A percentile compares a stretch with the other conserved stretches of the same genome.
Evolutionary conservation across 768 basidiomycete genomes (phyloP).

Genomic region (Megacollybia marginata): DNA sequence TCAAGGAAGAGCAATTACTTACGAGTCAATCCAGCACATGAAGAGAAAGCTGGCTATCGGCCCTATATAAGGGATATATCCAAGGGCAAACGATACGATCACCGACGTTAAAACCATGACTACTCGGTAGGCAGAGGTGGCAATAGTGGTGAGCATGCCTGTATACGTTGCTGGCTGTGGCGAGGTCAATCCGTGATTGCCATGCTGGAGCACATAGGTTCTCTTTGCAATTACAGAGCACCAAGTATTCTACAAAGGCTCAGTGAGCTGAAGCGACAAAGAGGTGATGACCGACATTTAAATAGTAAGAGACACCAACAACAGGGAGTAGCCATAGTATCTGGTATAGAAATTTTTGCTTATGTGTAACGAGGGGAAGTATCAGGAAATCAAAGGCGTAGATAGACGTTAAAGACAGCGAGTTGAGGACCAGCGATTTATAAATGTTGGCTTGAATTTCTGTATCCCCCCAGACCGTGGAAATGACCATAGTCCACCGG

Average conservation of each 20-base stretch:
- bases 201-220: conserved; percentile 65
- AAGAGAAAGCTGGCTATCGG: conserved; percentile 57
- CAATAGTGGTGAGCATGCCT: conserved; percentile 65
- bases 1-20: conserved; percentile 27
- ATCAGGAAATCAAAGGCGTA: conserved; percentile 72
- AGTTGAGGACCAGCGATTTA: conserved; percentile 71
- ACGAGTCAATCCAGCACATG: conserved; percentile 85
- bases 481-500: conserved; percentile 60
- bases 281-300: conserved; percentile 53
- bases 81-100: conserved; percentile 56
- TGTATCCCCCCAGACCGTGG: conserved; percentile 55
- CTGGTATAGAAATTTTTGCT: conserved; percentile 64
- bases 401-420: conserved; percentile 62
- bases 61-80: conserved; percentile 60
- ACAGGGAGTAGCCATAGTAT: conserved; percentile 76
- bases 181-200: conserved; percentile 41
- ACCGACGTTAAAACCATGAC: conserved; percentile 80
- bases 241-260: conserved; percentile 57
- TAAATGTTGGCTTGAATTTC: conserved; percentile 69
- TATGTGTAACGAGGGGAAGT: conserved; percentile 46
- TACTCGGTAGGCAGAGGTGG: conserved; percentile 73
- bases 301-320: conserved; percentile 67
- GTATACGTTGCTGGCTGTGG: conserved; percentile 54
- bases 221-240: conserved; percentile 70
- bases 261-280: conserved; percentile 4